Conservation (phyloP, 1,284 basidiomycete species). For the Hemileia vastatrix region DNA sequence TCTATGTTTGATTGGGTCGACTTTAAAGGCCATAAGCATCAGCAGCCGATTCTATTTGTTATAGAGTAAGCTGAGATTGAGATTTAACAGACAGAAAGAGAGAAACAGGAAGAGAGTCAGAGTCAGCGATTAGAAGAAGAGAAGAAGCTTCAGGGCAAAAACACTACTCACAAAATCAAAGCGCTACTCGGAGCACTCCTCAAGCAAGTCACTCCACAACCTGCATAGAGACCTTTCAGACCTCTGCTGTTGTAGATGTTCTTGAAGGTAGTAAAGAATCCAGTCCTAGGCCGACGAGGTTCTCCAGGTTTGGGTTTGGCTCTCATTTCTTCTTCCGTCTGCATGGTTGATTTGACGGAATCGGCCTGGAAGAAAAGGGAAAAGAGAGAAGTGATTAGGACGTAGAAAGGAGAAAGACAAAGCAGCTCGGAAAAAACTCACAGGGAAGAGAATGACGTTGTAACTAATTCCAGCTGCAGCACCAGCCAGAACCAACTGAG, state of each 20-base stretch:
- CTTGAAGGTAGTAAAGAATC: constrained; percentile 60
- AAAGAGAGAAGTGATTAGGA: too few species aligned
- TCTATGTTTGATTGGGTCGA: too few species aligned
- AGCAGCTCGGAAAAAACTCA: constrained; percentile 30
- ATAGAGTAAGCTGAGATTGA: too few species aligned
- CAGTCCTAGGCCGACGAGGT: too few species aligned
- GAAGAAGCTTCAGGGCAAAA: too few species aligned
- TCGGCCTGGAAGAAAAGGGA: constrained; percentile 52
- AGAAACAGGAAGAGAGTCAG: too few species aligned
- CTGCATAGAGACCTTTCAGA: constrained; percentile 76
- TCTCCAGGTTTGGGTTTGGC: too few species aligned
- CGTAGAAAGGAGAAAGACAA: neutral
- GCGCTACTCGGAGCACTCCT: constrained; percentile 79
- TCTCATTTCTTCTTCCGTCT: constrained; percentile 80
- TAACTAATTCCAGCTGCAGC: constrained; percentile 78
- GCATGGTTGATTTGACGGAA: constrained; percentile 86
- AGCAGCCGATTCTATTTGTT: too few species aligned
- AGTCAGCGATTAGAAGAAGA: too few species aligned
- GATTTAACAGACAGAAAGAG: too few species aligned
- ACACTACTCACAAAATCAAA: constrained; percentile 81
- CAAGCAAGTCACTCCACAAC: constrained; percentile 77
- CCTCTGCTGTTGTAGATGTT: constrained; percentile 70
- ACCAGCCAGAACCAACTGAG: constrained; percentile 72
- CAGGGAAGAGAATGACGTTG: constrained; percentile 68
- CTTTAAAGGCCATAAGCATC: too few species aligned